Conservation (phyloP, 495 filamentous ascomycete species). For the Aspergillus carlsbadensis region DNA sequence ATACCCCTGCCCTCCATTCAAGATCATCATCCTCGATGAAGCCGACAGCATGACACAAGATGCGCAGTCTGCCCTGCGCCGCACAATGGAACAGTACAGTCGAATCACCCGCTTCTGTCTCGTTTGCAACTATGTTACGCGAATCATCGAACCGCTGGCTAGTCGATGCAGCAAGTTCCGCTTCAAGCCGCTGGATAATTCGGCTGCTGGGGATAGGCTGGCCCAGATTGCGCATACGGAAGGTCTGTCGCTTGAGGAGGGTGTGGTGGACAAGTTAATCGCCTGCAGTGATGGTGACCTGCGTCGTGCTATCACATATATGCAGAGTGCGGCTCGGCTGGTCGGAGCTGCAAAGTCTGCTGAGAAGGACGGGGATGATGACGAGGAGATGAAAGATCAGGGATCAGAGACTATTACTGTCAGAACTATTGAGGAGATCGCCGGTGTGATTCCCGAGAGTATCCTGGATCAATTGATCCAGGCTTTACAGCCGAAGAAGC, state of each 20-base stretch:
- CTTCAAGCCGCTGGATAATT: conserved; percentile 92
- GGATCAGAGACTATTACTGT: conserved; percentile 59
- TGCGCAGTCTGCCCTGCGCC: conserved; percentile 84
- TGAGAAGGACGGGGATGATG: conserved; percentile 50
- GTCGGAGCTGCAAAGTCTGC: conserved; percentile 54
- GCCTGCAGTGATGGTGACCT: conserved; percentile 90
- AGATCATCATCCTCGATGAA: conserved; percentile 97
- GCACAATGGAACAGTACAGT: conserved; percentile 97
- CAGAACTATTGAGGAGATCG: conserved; percentile 86
- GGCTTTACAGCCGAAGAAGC: conserved; percentile 73
- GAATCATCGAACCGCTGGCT: conserved; percentile 95
- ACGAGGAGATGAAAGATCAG: conserved; percentile 50
- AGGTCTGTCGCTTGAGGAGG: conserved; percentile 69
- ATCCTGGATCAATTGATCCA: conserved; percentile 68
- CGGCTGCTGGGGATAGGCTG: conserved; percentile 70
- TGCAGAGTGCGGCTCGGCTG: conserved; percentile 86
- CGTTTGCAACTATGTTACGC: conserved; percentile 97
- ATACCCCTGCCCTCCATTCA: conserved; percentile 96
- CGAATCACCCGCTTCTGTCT: conserved; percentile 96
- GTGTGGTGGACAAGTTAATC: conserved; percentile 79
- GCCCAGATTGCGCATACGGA: conserved; percentile 79
- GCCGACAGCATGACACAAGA: conserved; percentile 99
- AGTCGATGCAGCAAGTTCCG: conserved; percentile 92
- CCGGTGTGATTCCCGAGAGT: conserved; percentile 80
- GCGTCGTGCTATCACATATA: conserved; percentile 90